A percentile compares a stretch with the other conserved stretches of the same genome.
These are phyloP conservation scores for Botryosphaeria agaves DNA, from an alignment of 2,329 filamentous ascomycete species.

Conservation along the genomic window DNA sequence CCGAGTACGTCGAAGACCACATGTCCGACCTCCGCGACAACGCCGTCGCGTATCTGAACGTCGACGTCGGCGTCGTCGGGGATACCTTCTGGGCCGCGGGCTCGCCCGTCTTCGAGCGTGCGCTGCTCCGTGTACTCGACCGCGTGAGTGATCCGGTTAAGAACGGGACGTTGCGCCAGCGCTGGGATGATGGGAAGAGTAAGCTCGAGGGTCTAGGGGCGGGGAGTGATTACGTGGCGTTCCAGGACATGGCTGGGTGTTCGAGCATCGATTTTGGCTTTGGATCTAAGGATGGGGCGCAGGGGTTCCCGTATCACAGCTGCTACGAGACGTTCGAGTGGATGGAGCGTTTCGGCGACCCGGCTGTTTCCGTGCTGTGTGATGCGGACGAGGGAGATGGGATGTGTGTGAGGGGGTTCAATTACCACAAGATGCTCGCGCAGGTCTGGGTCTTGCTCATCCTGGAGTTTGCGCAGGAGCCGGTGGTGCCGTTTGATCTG, in stretches of 20 bases:
- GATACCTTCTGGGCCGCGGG: constrained; percentile 58
- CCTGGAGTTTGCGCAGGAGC: constrained; percentile 66
- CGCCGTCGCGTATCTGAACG: constrained; percentile 78
- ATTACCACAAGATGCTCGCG: constrained; percentile 62
- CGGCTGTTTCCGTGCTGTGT: no score
- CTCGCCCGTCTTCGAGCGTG: constrained; percentile 60
- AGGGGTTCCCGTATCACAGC: constrained; percentile 52
- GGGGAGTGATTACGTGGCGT: constrained; percentile 71
- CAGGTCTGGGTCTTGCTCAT: constrained; percentile 70
- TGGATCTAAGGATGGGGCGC: constrained; percentile 24
- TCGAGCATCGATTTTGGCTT: constrained; percentile 81
- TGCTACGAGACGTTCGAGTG: constrained; percentile 84
- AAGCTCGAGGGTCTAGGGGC: constrained; percentile 53
- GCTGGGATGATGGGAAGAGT: constrained; percentile 53
- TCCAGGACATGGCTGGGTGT: constrained; percentile 79
- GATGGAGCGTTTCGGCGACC: constrained; percentile 67
- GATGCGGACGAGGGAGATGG: no score
- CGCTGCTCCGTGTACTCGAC: constrained; percentile 55
- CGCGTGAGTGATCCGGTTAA: constrained; percentile 54
- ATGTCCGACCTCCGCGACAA: constrained; percentile 49
- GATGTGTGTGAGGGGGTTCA: no score
- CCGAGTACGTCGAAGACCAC: constrained; percentile 83
- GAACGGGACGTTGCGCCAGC: constrained; percentile 54
- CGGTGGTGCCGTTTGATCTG: constrained; percentile 70
- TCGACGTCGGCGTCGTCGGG: constrained; percentile 69